phyloP scores from a whole-genome alignment of 495 filamentous ascomycete genomes.

The Daldinia vernicosa region DNA sequence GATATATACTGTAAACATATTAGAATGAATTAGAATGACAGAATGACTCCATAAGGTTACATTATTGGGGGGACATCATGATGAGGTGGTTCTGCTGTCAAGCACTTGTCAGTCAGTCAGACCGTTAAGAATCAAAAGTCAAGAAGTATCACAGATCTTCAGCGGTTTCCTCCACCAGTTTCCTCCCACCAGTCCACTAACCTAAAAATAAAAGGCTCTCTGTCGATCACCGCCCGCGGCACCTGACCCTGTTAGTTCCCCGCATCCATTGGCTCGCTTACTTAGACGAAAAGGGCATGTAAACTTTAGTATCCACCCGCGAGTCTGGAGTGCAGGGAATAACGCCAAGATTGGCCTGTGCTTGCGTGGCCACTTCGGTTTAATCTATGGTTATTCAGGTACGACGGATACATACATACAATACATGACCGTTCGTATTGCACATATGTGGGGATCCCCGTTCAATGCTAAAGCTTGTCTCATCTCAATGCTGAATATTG shows the following conservation, averaged over 20 bases:
- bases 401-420: not conserved
- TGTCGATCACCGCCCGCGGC: slow-evolving; percentile 26
- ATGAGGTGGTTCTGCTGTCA: slow-evolving; percentile 22
- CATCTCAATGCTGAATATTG: not conserved
- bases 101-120: not conserved
- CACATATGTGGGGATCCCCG: not conserved
- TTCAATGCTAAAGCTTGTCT: not conserved
- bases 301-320: slow-evolving; percentile 10
- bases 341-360: not conserved
- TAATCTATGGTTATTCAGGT: not conserved
- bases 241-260: slow-evolving; percentile 20
- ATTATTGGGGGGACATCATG: not conserved
- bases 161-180: slow-evolving; percentile 13
- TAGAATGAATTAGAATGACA: no score
- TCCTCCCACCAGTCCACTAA: not conserved
- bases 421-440: not conserved
- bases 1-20: no score
- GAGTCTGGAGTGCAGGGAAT: slow-evolving; percentile 3
- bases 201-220: slow-evolving; percentile 31
- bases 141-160: slow-evolving; percentile 15
- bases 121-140: not conserved
- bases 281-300: slow-evolving; percentile 23
- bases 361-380: not conserved
- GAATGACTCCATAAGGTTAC: no score
- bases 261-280: slow-evolving; percentile 31